These are phyloP conservation scores for Hortiboletus campestris DNA, from an alignment of 768 basidiomycete genomes.

Conservation along the genomic window DNA sequence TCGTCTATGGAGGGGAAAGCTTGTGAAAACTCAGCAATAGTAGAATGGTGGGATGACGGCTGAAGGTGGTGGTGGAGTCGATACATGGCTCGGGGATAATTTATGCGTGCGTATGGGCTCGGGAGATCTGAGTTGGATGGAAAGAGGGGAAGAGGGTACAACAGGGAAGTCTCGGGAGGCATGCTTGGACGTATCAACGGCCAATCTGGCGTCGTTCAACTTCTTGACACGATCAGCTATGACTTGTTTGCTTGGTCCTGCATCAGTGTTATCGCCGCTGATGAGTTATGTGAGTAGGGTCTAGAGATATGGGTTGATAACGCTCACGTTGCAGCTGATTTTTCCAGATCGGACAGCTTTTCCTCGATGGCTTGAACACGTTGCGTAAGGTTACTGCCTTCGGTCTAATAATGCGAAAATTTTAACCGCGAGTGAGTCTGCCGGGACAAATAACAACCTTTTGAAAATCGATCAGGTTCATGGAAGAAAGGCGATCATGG, in stretches of 20 bases:
- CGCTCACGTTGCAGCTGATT: slow-evolving; percentile 31
- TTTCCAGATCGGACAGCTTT: slow-evolving; percentile 46
- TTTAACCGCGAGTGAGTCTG: slow-evolving; percentile 7
- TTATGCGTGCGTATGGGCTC: slow-evolving; percentile 36
- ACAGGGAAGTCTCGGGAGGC: slow-evolving; percentile 52
- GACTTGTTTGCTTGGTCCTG: slow-evolving; percentile 41
- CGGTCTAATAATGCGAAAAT: slow-evolving; percentile 30
- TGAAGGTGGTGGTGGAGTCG: slow-evolving; percentile 22
- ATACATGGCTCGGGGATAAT: slow-evolving; percentile 37
- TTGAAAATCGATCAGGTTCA: slow-evolving; percentile 58
- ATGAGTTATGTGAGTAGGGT: slow-evolving; percentile 10
- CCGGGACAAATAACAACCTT: slow-evolving; percentile 45
- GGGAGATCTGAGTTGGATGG: slow-evolving; percentile 30
- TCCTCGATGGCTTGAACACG: slow-evolving; percentile 46
- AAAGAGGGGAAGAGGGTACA: slow-evolving; percentile 31
- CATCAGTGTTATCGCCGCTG: slow-evolving; percentile 21
- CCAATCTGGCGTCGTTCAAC: slow-evolving; percentile 69
- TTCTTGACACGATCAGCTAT: slow-evolving; percentile 82
- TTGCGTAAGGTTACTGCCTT: slow-evolving; percentile 37
- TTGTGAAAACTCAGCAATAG: slow-evolving; percentile 57
- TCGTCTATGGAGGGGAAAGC: slow-evolving; percentile 80
- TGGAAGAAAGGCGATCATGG: slow-evolving; percentile 77
- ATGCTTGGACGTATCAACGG: slow-evolving; percentile 55
- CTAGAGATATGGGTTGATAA: slow-evolving; percentile 7
- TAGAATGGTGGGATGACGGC: slow-evolving; percentile 23